Percentiles rank a stretch among this genome's conserved stretches.
These are phyloP conservation scores for Yamadazyma ubonensis DNA, from an alignment of 805 yeast species.

Conservation along the genomic window DNA sequence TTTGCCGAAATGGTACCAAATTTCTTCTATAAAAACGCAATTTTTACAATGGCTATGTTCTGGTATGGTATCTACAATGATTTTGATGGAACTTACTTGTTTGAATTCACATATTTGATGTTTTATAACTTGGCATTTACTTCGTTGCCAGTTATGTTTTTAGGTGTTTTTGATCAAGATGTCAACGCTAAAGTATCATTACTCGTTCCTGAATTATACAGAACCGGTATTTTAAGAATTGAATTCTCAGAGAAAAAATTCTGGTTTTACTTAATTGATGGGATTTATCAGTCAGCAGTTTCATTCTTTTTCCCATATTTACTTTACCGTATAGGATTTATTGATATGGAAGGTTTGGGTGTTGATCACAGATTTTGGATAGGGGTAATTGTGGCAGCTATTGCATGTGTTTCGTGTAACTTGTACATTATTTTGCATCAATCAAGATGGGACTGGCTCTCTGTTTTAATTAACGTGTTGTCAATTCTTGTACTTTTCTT, in stretches of 20 bases:
- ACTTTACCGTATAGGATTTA: conserved; percentile 31
- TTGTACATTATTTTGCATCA: conserved; percentile 64
- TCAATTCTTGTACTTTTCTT: conserved; percentile 62
- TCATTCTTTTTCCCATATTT: conserved; percentile 74
- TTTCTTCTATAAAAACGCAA: conserved; percentile 77
- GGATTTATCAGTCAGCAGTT: conserved; percentile 69
- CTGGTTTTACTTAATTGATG: conserved; percentile 73
- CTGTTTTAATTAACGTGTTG: conserved; percentile 51
- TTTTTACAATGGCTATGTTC: conserved; percentile 69
- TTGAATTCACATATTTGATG: conserved; percentile 76
- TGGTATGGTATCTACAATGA: conserved; percentile 77
- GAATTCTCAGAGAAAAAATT: conserved; percentile 74
- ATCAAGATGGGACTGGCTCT: conserved; percentile 80
- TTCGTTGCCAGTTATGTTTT: conserved; percentile 72
- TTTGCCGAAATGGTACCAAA: conserved; percentile 81
- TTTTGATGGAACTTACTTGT: conserved; percentile 78
- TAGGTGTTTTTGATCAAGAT: conserved; percentile 82
- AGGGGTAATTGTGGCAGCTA: conserved; percentile 65
- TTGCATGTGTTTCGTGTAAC: conserved; percentile 68
- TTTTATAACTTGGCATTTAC: conserved; percentile 83
- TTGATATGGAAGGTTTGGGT: conserved; percentile 49
- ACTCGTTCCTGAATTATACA: conserved; percentile 72
- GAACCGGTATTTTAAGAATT: conserved; percentile 65
- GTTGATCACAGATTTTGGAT: conserved; percentile 73
- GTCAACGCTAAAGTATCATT: conserved; percentile 67